phyloP scores from a whole-genome alignment of 768 basidiomycete genomes.

The Ramaria sp. region DNA sequence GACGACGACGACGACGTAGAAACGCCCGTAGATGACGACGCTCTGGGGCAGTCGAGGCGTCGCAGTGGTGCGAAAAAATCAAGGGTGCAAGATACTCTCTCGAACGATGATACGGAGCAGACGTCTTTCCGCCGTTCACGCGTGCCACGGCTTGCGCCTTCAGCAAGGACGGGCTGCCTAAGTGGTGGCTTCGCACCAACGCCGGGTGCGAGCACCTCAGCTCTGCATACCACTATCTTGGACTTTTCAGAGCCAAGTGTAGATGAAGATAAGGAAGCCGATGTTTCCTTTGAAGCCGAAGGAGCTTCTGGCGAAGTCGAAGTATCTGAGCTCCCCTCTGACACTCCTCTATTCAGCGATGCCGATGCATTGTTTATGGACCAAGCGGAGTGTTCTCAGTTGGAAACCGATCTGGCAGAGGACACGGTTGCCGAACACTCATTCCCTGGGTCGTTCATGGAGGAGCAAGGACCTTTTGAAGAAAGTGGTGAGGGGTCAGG shows the following conservation, averaged over 20 bases:
- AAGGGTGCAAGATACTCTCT: background rate
- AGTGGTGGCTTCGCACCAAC: too few species aligned
- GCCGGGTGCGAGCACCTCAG: background rate
- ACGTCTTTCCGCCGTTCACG: background rate
- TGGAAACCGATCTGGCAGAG: too few species aligned
- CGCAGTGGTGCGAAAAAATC: background rate
- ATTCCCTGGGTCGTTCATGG: too few species aligned
- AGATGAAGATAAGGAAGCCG: background rate
- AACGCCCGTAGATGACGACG: background rate
- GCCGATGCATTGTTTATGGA: too few species aligned
- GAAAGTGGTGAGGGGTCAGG: too few species aligned
- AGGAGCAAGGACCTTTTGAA: too few species aligned
- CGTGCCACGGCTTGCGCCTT: background rate
- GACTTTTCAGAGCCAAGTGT: background rate
- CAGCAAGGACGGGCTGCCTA: background rate
- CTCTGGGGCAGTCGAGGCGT: background rate
- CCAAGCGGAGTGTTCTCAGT: too few species aligned
- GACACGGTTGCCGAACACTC: too few species aligned
- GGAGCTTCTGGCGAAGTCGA: too few species aligned
- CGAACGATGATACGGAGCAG: background rate
- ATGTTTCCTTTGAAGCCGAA: too few species aligned
- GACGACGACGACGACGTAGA: background rate
- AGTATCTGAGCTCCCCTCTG: too few species aligned
- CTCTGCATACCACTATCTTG: background rate
- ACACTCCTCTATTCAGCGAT: too few species aligned